These are phyloP conservation scores for Rehmannia glutinosa DNA, from an alignment of 257 asterid genomes.

Conservation along the genomic window DNA sequence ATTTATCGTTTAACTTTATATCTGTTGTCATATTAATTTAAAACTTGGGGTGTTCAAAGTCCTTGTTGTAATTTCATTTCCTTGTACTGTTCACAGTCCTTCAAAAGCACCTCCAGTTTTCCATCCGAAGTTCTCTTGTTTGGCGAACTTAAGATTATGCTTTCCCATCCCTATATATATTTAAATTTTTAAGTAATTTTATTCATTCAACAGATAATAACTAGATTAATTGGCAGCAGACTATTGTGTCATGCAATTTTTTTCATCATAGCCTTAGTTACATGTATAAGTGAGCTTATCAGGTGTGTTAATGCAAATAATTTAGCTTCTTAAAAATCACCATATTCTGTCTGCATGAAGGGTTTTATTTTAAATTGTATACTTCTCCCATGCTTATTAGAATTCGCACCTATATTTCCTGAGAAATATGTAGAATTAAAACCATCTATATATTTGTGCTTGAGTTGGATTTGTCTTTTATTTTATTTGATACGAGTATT, in stretches of 20 bases:
- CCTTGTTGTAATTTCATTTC: neutral
- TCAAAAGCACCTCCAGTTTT: neutral
- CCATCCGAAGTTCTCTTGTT: neutral
- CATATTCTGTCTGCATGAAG: neutral
- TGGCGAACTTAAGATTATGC: no score
- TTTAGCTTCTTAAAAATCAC: neutral
- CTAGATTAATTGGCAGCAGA: neutral
- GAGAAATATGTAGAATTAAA: neutral
- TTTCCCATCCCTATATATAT: no score
- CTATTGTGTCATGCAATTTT: no score
- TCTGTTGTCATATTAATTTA: neutral
- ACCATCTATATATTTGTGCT: neutral
- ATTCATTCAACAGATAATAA: neutral
- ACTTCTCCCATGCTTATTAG: neutral
- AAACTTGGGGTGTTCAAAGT: neutral
- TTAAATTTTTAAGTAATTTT: neutral
- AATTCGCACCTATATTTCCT: neutral
- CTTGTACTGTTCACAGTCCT: neutral
- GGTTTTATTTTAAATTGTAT: neutral
- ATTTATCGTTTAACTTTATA: neutral
- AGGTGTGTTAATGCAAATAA: no score
- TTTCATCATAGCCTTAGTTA: no score
- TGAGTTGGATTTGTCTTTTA: neutral
- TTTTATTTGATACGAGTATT: neutral
- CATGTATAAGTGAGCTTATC: no score